Evolutionary conservation across 1,284 basidiomycete genomes (phyloP), one percentile per base, ranked within the genome.

Genomic region (Cutaneotrichosporon daszewskae): DNA sequence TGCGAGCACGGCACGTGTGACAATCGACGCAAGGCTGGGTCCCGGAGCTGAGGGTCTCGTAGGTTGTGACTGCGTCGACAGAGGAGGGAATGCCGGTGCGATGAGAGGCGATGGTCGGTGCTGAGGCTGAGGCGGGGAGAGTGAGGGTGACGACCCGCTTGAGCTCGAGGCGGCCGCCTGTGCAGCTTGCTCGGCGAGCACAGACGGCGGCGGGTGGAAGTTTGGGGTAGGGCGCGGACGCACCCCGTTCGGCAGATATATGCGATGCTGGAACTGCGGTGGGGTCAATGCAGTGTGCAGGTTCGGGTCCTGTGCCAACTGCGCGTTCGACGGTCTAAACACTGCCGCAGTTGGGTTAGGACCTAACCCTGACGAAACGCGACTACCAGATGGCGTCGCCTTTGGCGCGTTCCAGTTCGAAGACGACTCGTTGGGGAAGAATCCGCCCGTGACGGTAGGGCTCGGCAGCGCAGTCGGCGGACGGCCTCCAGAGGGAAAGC

Each of bases 251-350:
- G 66, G 68, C 5, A 69, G 59, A 27, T 69, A 72, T 20, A 70
- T 72, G 4, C 69, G 54, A 50, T 72, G 69, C 55, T 72, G 69
- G 12, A 70, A 53, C 40, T 66, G 64, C 6, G 68, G 67, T 3
- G 67, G 68, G 48, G 69, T 64, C 22, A 72, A 53, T 0, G 68
- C 63, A 1, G 66, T 72, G 39, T 67, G 64, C 28, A 10, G 28
- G 7, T 11, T 31, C 7, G 28, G 14, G n/a, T n/a, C n/a, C n/a
- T n/a, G n/a, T n/a, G n/a, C n/a, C n/a, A n/a, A n/a, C n/a, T n/a
- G n/a, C 19, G 54, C 47, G 35, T 43, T 43, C 1, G 54, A 47
- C 0, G 66, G 66, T 17, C 62, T 52, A 51, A 69, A 69, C 1
- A 64, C 64, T 8, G 55, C 37, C 1, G 66, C 66, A 7, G 59